Evolutionary conservation across 495 filamentous ascomycete genomes (phyloP), one percentile per base, ranked within the genome.

Genomic region (Penicillium paradoxum): DNA sequence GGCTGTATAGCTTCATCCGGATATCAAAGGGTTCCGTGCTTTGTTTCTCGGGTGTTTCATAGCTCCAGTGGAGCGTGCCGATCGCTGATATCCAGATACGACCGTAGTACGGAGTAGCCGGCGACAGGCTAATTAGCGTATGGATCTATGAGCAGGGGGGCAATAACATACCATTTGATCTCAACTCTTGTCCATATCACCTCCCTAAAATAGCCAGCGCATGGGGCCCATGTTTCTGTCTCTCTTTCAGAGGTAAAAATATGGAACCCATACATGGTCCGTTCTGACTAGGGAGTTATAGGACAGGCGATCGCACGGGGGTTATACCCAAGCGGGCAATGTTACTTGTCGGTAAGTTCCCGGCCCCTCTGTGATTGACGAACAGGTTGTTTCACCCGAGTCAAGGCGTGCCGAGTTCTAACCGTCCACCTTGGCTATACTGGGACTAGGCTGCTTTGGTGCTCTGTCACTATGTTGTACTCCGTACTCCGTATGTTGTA

Each of bases 341-440:
- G 21, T 49, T 15, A 39, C 27, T 32, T 2, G 34, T 55, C 56
- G 45, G 56, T 62, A 56, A 45, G 56, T 62, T 59, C 53, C 50
- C 40, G 38, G 51, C 17, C 30, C 21, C 29, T 34, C 48, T 40
- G 57, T 45, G 33, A 38, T 55, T 53, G 57, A 65, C 63, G 60
- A 65, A 65, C 62, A 53, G 62, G 50, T 43, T 62, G 62, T 65
- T 62, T 62, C 62, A 49, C n/a, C 53, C 56, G 56, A 30, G 17
- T 34, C 11, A 33, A 33, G 25, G 33, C 18, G 24, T 42, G 30
- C 49, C 49, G 30, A 42, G 14, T 51, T 17, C 29, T 8, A 18
- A 51, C 37, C 15, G 30, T 39, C 46, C 30, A 18, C 1, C n/a
- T 17, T 44, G 25, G 15, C 22, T 2, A 29, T 13, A 11, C n/a